A percentile compares a stretch with the other conserved stretches of the same genome.
These are phyloP conservation scores for Narthecium ossifragum DNA, from an alignment of 106 monocot genomes.

Conservation along the genomic window DNA sequence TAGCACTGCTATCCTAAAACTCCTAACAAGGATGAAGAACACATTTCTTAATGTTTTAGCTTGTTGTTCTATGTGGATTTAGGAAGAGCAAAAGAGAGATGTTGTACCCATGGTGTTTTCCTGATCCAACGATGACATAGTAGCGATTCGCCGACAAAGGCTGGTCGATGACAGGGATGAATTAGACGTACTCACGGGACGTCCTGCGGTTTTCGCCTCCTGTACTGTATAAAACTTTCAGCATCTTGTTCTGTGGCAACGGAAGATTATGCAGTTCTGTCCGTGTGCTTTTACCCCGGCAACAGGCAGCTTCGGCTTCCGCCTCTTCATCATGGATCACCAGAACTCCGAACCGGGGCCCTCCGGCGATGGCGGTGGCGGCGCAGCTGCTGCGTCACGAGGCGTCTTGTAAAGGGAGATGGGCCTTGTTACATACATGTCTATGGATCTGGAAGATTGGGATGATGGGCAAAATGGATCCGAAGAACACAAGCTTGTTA, in stretches of 20 bases:
- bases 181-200: conserved; percentile 12
- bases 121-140: conserved; percentile 23
- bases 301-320: conserved; percentile 7
- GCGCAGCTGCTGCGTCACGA: neutral
- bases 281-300: conserved; percentile 7
- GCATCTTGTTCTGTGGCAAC: conserved; percentile 19
- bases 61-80: neutral
- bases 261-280: conserved; percentile 1
- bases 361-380: neutral
- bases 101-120: conserved; percentile 22
- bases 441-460: no score
- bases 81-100: neutral
- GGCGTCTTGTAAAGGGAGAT: conserved; percentile 1
- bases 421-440: neutral
- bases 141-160: conserved; percentile 34
- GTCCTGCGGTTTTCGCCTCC: neutral
- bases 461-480: no score
- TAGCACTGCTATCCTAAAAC: neutral
- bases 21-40: neutral
- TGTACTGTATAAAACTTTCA: conserved; percentile 8
- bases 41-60: no score
- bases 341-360: conserved; percentile 13
- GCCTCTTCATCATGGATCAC: conserved; percentile 17
- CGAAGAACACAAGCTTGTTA: no score
- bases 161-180: conserved; percentile 30